Evolutionary conservation across 805 yeast species (phyloP), one percentile per base, ranked within the genome.

Genomic region (Cyberlindnera amylophila): DNA sequence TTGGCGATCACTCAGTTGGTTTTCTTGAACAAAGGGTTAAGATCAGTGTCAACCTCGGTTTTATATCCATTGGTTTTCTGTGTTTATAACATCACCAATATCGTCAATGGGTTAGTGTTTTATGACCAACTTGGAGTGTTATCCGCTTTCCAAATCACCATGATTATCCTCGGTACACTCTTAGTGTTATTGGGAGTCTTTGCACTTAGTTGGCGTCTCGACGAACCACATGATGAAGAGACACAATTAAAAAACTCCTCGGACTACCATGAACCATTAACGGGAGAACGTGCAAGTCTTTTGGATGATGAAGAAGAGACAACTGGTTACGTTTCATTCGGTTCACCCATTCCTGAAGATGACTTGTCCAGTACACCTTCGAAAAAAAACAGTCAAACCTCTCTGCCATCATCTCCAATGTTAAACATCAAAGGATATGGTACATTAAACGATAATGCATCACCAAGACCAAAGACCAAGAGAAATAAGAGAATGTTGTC

Each of bases 21-120:
- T 44, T 77, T 86, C 31, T 71, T 89, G 45, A 88, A 88, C 63
- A 70, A 75, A 53, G 96, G 95, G 0, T 69, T 88, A 42, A 72
- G 79, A 37, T 72, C 72, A 44, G 73, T 82, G 32, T 80, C 88
- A 39, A 86, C 96, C 0, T 79, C 91, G 2, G 73, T 87, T 14
- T 68, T 89, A 26, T 89, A 88, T 57, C 96, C 96, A 1, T 66
- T 89, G 49, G 85, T 89, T 27, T 89, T 89, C 61, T 82, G 93
- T 62, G 77, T 86, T 34, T 88, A 84, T 68, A 89, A 86, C 65
- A 65, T 86, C 38, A 69, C 75, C 45, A 82, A 84, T 50, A 74
- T 81, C 28, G 66, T 78, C 47, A 86, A 86, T 61, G 81, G 85
- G 14, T 61, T 85, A 32, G 67, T 84, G 7, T 73, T 79, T 53